A percentile compares a stretch with the other conserved stretches of the same genome.
These are phyloP conservation scores for Cercospora sp. DNA, from an alignment of 2,329 filamentous ascomycete genomes.

Conservation along the genomic window DNA sequence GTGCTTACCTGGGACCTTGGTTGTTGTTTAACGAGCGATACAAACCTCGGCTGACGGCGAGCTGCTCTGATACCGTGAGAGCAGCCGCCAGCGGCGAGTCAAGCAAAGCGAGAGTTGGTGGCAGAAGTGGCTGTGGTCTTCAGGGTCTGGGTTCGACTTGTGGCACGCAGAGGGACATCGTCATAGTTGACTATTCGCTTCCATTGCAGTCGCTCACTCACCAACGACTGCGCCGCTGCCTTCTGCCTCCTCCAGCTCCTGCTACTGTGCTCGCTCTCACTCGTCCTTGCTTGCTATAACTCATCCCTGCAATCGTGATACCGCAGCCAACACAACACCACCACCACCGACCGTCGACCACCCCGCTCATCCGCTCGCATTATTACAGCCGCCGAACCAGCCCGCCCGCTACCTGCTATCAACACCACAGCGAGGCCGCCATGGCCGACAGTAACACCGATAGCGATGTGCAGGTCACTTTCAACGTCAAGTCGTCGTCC, in stretches of 20 bases:
- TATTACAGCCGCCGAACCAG: not conserved
- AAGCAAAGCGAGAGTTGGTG: not conserved
- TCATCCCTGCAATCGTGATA: not conserved
- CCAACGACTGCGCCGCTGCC: not conserved
- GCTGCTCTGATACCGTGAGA: no score
- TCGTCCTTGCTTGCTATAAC: not conserved
- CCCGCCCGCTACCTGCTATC: not conserved
- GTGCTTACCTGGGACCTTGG: slow-evolving; percentile 16
- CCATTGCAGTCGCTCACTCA: not conserved
- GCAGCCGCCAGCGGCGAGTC: not conserved
- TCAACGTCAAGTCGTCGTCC: slow-evolving; percentile 96
- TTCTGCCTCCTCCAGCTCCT: not conserved
- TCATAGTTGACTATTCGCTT: not conserved
- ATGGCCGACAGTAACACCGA: slow-evolving; percentile 60
- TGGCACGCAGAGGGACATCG: not conserved
- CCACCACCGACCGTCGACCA: not conserved
- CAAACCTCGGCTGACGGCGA: not conserved
- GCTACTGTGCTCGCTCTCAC: not conserved
- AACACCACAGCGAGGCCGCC: slow-evolving; percentile 19
- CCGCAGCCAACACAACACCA: not conserved
- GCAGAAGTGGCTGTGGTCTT: not conserved
- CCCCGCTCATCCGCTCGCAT: not conserved
- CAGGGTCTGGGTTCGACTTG: not conserved
- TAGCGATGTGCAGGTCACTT: slow-evolving; percentile 82
- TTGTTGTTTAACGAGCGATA: not conserved